phyloP scores from a whole-genome alignment of 75 land plant genomes.

The Sequoiadendron giganteum region DNA sequence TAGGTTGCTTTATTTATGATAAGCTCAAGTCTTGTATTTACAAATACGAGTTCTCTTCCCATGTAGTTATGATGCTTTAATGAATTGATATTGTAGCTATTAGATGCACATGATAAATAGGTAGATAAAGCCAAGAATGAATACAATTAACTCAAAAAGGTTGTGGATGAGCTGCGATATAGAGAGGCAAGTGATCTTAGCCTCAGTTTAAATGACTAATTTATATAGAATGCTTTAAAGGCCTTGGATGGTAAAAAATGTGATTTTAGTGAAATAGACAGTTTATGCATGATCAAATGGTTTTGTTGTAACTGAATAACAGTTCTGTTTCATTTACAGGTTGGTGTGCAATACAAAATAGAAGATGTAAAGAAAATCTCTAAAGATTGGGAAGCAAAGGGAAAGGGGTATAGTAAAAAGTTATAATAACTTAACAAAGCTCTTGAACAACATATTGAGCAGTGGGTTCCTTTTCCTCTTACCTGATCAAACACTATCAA shows the following conservation, averaged over 20 bases:
- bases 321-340: conserved; percentile 34
- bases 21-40: neutral
- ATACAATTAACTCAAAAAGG: conserved; percentile 62
- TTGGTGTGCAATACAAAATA: conserved; percentile 79
- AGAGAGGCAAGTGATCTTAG: conserved; percentile 58
- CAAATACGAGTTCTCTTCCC: neutral
- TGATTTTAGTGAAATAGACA: neutral
- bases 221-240: neutral
- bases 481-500: too few relatives aligned
- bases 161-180: conserved; percentile 67
- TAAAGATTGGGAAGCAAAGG: conserved; percentile 67
- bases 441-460: conserved; percentile 62
- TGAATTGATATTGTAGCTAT: conserved; percentile 34
- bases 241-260: neutral
- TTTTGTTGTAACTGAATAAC: neutral
- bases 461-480: too few relatives aligned
- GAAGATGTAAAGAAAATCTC: conserved; percentile 64
- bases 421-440: conserved; percentile 54
- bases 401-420: conserved; percentile 60
- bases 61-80: neutral
- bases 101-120: conserved; percentile 67
- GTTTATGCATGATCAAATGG: conserved; percentile 1
- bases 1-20: neutral
- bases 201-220: neutral
- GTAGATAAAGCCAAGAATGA: conserved; percentile 60